These are phyloP conservation scores for Jimgerdemannia lactiflua DNA, from an alignment of 192 early-diverging fungal species.

Conservation along the genomic window DNA sequence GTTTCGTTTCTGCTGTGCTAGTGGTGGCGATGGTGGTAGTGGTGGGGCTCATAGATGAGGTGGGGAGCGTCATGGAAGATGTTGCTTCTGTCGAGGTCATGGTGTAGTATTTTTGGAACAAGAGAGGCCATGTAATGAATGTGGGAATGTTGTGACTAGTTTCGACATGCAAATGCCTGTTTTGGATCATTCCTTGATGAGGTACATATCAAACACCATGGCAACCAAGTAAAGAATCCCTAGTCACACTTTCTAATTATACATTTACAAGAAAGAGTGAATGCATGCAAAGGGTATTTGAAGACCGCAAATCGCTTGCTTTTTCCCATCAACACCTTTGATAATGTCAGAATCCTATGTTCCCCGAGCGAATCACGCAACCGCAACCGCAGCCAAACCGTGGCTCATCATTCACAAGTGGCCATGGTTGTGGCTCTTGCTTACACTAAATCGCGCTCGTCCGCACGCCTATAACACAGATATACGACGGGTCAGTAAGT, in stretches of 20 bases:
- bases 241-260: too few relatives aligned
- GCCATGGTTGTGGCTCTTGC: background rate
- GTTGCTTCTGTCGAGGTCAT: background rate
- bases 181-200: too few relatives aligned
- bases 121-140: background rate
- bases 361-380: too few relatives aligned
- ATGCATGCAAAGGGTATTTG: too few relatives aligned
- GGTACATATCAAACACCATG: too few relatives aligned
- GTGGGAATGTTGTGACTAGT: background rate
- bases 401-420: background rate
- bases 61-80: background rate
- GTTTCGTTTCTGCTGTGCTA: background rate
- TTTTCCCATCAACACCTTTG: too few relatives aligned
- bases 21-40: too few relatives aligned
- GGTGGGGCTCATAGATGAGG: background rate
- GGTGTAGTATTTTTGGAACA: background rate
- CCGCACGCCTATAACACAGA: background rate
- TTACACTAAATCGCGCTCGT: background rate
- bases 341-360: too few relatives aligned
- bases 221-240: too few relatives aligned
- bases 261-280: too few relatives aligned
- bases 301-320: too few relatives aligned
- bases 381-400: background rate
- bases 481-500: background rate
- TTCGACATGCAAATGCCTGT: background rate